These are phyloP conservation scores for Aurantiochytrium sp. DNA, from an alignment of 108 stramenopile genomes.

Conservation along the genomic window DNA sequence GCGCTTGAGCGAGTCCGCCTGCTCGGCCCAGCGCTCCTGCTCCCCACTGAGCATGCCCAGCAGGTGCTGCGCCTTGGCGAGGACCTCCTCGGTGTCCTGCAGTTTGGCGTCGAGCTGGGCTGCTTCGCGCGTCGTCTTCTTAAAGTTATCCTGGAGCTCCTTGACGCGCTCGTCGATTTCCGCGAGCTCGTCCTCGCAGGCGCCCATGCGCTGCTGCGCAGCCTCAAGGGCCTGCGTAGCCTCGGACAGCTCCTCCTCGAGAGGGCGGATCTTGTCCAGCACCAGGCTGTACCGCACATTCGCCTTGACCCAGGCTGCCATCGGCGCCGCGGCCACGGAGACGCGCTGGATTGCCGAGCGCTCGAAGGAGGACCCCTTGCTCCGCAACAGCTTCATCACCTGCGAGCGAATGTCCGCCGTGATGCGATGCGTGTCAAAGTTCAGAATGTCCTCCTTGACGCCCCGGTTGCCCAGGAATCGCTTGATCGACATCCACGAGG, in stretches of 20 bases:
- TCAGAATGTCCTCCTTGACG: slow-evolving; percentile 61
- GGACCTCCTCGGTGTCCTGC: slow-evolving; percentile 49
- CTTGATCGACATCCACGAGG: slow-evolving; percentile 61
- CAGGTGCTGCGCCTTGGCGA: slow-evolving; percentile 52
- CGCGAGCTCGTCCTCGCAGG: slow-evolving; percentile 55
- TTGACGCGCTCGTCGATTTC: slow-evolving; percentile 53
- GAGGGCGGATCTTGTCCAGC: slow-evolving; percentile 57
- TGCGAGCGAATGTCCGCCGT: slow-evolving; percentile 46
- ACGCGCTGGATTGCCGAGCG: slow-evolving; percentile 53
- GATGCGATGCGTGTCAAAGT: slow-evolving; percentile 58
- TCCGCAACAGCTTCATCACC: slow-evolving; percentile 50
- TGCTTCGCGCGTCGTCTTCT: slow-evolving; percentile 53
- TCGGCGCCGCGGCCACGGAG: slow-evolving; percentile 58
- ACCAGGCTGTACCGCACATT: slow-evolving; percentile 58
- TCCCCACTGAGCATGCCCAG: slow-evolving; percentile 59
- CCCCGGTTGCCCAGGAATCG: slow-evolving; percentile 59
- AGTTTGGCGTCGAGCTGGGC: slow-evolving; percentile 47
- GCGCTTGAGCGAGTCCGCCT: slow-evolving; percentile 35
- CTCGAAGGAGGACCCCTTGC: slow-evolving; percentile 55
- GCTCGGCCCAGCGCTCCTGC: slow-evolving; percentile 46
- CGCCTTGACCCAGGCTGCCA: slow-evolving; percentile 64
- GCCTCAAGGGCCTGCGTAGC: slow-evolving; percentile 45
- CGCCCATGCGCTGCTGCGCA: slow-evolving; percentile 40
- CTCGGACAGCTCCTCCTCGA: slow-evolving; percentile 50
- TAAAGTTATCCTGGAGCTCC: slow-evolving; percentile 49